phyloP scores from a whole-genome alignment of 148 eudicot species.

The Pouteria glomerata region DNA sequence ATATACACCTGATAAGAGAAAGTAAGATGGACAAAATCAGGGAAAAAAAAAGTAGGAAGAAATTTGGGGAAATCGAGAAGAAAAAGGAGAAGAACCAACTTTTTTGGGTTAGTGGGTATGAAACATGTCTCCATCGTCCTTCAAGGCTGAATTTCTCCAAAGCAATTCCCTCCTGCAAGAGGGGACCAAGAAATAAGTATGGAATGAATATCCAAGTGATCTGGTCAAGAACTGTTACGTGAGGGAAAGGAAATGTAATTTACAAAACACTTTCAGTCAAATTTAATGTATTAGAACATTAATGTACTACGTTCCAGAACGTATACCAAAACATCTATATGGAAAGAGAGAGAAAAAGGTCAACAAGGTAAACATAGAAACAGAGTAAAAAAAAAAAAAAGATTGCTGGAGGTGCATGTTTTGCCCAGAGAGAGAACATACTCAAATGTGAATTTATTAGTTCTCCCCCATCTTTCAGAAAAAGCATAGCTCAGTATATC shows the following conservation, averaged over 20 bases:
- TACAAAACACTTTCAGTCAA: background rate
- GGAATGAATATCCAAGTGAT: constrained; percentile 19
- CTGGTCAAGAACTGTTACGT: constrained; percentile 4
- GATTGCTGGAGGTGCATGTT: background rate
- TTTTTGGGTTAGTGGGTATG: constrained; percentile 46
- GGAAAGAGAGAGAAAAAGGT: no score
- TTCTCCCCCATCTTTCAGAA: constrained; percentile 30
- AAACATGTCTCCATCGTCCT: constrained; percentile 52
- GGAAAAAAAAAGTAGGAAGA: constrained; percentile 3
- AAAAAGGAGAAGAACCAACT: constrained; percentile 25
- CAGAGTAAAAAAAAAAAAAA: no score
- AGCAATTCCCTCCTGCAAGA: constrained; percentile 41
- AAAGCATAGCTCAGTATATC: constrained; percentile 90
- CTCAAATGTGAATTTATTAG: constrained; percentile 8
- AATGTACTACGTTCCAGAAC: no score
- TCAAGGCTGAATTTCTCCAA: constrained; percentile 34
- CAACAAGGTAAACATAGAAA: no score
- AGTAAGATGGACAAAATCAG: constrained; percentile 18
- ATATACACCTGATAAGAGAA: constrained; percentile 48
- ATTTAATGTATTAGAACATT: no score
- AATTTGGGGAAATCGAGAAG: constrained; percentile 7
- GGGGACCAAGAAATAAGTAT: constrained; percentile 33
- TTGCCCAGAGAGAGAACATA: constrained; percentile 19
- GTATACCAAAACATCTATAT: no score
- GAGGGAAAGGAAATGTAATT: constrained; percentile 5